Evolutionary conservation across 805 yeast genomes (phyloP), one percentile per base, ranked within the genome.

Genomic region (Spathaspora sp.): DNA sequence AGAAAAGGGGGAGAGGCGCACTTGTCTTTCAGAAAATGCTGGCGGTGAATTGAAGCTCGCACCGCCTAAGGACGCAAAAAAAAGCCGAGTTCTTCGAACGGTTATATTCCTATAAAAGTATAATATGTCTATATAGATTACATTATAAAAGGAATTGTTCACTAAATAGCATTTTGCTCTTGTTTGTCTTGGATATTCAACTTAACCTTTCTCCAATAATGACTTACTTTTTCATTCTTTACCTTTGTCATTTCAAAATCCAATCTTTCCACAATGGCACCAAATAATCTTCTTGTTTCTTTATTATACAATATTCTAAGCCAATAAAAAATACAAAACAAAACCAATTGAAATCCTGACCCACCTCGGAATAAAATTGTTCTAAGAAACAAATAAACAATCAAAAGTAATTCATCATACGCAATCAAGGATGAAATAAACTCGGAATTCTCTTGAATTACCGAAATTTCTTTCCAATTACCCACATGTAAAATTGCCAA

Each of bases 321-420:
- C 91, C 93, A 87, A 69, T 82, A 84, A 63, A 87, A 82, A 52
- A 77, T 64, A 49, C 76, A 57, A 64, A 84, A 85, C 44, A 80
- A 62, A 14, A 77, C 77, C 61, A 87, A 72, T 47, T 86, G 87
- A 64, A 75, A 86, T 2, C 94, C 94, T 1, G 90, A 77, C 11
- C 87, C 76, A 44, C 85, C 85, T 67, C 86, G 79, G 62, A 86
- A 70, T 42, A 85, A 64, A 19, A 85, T 47, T 0, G 92, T 83
- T 63, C 89, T 86, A 49, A 83, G 53, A 0, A 78, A 38, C 52
- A 87, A 72, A 46, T 83, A 78, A 18, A 78, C 61, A 14, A 83
- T 72, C 38, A 87, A 72, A 17, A 77, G 55, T 50, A 86, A 56
- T 63, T 87, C 93, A 59, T 85, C 79, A 53, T 80, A 80, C 2